Evolutionary conservation across 345 rosid species (phyloP), one percentile per base, ranked within the genome.

Genomic region (Viola odorata): DNA sequence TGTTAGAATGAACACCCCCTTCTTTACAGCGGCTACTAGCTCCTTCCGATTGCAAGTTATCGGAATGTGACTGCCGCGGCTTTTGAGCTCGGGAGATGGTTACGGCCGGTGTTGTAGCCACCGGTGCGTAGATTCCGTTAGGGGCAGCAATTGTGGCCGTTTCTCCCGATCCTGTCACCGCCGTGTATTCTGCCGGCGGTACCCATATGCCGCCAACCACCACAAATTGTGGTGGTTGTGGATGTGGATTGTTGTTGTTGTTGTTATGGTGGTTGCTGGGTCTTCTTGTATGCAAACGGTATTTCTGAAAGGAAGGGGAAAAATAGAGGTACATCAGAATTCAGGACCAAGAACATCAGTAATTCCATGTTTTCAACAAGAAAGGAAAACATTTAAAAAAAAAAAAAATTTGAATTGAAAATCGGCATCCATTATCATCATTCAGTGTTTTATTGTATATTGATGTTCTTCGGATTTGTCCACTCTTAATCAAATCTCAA

Each of bases 151-250:
- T 48, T n/a, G 62, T 53, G 45, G 74, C 45, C 0, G 74, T 49
- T 44, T 75, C 73, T 37, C 55, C 63, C 3, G 80, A 40, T 51
- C 73, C 37, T 5, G 68, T 60, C 60, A 71, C 73, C 8, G 86
- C 67, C 41, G 82, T 71, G 23, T 84, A 85, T 13, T 81, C 96
- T 3, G 81, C 73, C 3, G 95, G 83, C 1, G 81, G 87, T 38
- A 92, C 82, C 98, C 98, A 92, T 58, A 92, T 80, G 41, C 97
- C 96, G 50, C 97, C 91, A 1, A 92, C 94, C 71, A 92, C 96
- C 62, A 89, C 82, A 51, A 89, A 83, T 45, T 89, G 98, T 3
- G 96, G 96, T 54, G 74, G 78, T 74, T 80, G 94, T 6, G 50
- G 6, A 8, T 45, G 50, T 3, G 50, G 13, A n/a, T 79, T 50